A percentile compares a stretch with the other conserved stretches of the same genome.
These are phyloP conservation scores for Pterulicium gracile DNA, from an alignment of 1,284 basidiomycete genomes.

Conservation along the genomic window DNA sequence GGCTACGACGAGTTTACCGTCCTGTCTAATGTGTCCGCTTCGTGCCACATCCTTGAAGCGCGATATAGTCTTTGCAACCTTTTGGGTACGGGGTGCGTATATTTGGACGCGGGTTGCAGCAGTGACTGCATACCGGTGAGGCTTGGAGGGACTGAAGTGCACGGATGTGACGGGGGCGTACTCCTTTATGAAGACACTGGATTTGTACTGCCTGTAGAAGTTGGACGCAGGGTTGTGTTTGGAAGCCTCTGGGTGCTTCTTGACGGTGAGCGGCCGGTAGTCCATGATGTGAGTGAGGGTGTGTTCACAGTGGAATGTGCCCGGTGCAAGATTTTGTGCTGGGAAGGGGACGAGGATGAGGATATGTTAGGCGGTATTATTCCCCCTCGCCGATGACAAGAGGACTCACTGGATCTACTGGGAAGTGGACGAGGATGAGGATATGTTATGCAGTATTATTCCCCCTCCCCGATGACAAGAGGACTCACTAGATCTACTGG, in stretches of 20 bases:
- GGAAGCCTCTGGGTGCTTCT: slow-evolving; percentile 44
- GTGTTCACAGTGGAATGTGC: too few species aligned
- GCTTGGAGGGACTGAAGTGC: slow-evolving; percentile 78
- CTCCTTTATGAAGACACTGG: slow-evolving; percentile 88
- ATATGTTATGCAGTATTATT: too few species aligned
- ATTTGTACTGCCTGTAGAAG: slow-evolving; percentile 75
- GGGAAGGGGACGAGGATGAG: too few species aligned
- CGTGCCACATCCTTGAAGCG: slow-evolving; percentile 95
- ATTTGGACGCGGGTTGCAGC: slow-evolving; percentile 92
- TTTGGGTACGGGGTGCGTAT: slow-evolving; percentile 91
- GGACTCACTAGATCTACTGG: too few species aligned
- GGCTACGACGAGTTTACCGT: slow-evolving; percentile 92
- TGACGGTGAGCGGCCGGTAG: slow-evolving; percentile 66
- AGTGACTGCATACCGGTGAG: slow-evolving; percentile 92
- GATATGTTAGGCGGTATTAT: too few species aligned
- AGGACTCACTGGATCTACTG: too few species aligned
- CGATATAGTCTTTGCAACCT: slow-evolving; percentile 92
- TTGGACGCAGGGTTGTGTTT: slow-evolving; percentile 63
- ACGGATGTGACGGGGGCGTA: slow-evolving; percentile 89
- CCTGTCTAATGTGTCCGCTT: slow-evolving; percentile 77
- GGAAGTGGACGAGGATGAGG: too few species aligned
- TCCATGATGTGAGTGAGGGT: slow-evolving; percentile 54
- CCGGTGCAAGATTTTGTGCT: too few species aligned
- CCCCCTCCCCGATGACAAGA: too few species aligned
- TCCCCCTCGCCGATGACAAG: too few species aligned